Evolutionary conservation across 176 grass and related monocot species (phyloP), one percentile per base, ranked within the genome.

Genomic region (Lolium rigidum): DNA sequence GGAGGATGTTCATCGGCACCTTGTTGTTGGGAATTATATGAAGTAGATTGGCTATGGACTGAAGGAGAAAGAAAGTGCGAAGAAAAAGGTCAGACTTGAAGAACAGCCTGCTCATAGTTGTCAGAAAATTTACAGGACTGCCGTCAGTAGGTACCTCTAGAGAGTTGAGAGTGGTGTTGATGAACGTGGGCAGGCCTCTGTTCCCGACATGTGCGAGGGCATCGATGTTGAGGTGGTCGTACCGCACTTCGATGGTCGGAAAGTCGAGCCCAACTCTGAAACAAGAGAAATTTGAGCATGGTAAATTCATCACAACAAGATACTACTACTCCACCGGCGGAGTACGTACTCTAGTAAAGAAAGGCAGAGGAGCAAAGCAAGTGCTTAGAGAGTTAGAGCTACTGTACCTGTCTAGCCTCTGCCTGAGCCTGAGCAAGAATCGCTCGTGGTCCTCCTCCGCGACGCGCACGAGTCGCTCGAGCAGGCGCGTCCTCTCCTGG

Each of bases 361-460:
- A 31, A 10, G 3, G 49, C 74, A 70, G 52, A 56, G 26, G 21
- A 48, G 59, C 14, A 41, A 41, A 79, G 56, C 37, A 49, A 65
- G 28, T 21, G 25, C 7, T 9, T 2, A 48, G 20, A 41, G 17
- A n/a, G n/a, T n/a, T n/a, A n/a, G 1, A 28, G 7, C 28, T 31
- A 31, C 31, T 35, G 41, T 6, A 91, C 90, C 81, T 66, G 10
- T 93, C 88, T 9, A 93, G 87, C 22, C 91, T 78, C 48, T 90
- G 65, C 62, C 52, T 93, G 59, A 93, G 82, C 80, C 85, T 93
- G 57, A 82, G 80, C 84, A 93, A 77, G 91, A 93, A 93, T 9
- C 66, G 82, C 84, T 93, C 91, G 64, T 93, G 89, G 77, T 93
- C 91, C 60, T 93, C 91, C 49, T 93, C 88, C 6, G 88, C 91